Evolutionary conservation across 1,139 yeast genomes (phyloP), one percentile per base, ranked within the genome.

Genomic region (Martiniozyma asiatica): DNA sequence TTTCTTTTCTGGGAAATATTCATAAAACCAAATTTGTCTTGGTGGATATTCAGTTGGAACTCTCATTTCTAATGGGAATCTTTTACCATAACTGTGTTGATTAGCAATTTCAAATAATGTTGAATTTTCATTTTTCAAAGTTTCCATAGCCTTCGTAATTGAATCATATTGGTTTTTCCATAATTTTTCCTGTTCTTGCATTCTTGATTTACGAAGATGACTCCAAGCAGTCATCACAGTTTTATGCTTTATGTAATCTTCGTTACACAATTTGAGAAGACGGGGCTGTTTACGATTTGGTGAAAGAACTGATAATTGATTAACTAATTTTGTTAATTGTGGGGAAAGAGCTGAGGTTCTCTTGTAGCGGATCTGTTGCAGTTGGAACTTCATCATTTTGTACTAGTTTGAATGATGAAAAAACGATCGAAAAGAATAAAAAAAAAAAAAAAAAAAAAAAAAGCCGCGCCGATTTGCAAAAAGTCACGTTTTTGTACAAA

Each of bases 11-110:
- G 58, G 54, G 22, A 38, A 48, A 46, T 61, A 81, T 42, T 76
- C 73, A 48, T 72, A 69, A 35, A 75, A 72, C 96, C 97, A 87
- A 18, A 82, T 65, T 39, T 69, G 66, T 47, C 71, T 73, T 24
- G 97, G 79, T n/a, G 98, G 98, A 39, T 63, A 82, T 34, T 85
- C 93, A 1, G 94, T 80, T 20, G 98, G 97, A 5, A 81, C 72
- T 50, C 93, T 70, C 59, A 84, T 55, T 47, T 87, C 95, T 47
- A 77, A 53, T 7, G 92, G 89, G 50, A 75, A 79, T 45, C 73
- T 61, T 41, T 66, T 68, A 36, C 63, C 63, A 24, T 51, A 49
- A 38, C 71, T 68, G 32, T 59, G 54, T 20, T 51, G 49, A 47
- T 63, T 66, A 22, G 78, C 75, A 24, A 65, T 64, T 37, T 64